Base-by-base conservation (phyloP, 1,139 yeast genomes). In the Candida pseudoviswanathii region DNA sequence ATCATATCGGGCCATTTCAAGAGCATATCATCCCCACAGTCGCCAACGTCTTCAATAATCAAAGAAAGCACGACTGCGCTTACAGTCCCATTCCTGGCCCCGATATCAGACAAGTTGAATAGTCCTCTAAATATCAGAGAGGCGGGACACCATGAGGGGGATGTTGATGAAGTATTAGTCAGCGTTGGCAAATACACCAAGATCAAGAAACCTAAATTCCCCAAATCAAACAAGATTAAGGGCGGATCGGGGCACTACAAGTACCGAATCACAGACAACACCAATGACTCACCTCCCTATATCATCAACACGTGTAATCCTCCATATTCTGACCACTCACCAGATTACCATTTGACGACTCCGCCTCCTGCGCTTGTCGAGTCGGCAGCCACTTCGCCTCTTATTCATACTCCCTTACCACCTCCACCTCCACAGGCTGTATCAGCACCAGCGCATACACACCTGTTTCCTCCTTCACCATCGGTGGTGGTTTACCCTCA, bases 151-250 rank as follows among this genome's bases (percentile, higher is more conserved):
- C 4, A 3, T 9, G n/a, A 9, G 3, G 43, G 39, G 3, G 47
- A 33, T n/a, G 37, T 21, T 8, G 43, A 44, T 10, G 36, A 44
- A 30, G 33, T 50, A 6, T 41, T 53, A 29, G 43, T 57, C 5
- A 48, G 48, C 24, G 58, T 56, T 9, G 60, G 59, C 21, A 52
- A 54, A 40, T 54, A 51, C 38, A 46, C 53, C 6, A 50, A 50
- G 7, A 51, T 56, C 29, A 51, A 49, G 34, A 56, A 52, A 43
- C 58, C 59, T 21, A 48, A 46, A 9, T 50, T 55, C 33, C 53
- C 57, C 6, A 51, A 51, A 43, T 30, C 52, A 5, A 48, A 36
- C 21, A 46, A 48, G 7, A 39, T 46, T 7, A 46, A 41, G 44
- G 53, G 54, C 8, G 53, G 52, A n/a, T 42, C 40, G 25, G 50